Percentiles rank a stretch among this genome's conserved stretches.
phyloP scores from a whole-genome alignment of 768 basidiomycete species.

The Pleurotus ostreatus region DNA sequence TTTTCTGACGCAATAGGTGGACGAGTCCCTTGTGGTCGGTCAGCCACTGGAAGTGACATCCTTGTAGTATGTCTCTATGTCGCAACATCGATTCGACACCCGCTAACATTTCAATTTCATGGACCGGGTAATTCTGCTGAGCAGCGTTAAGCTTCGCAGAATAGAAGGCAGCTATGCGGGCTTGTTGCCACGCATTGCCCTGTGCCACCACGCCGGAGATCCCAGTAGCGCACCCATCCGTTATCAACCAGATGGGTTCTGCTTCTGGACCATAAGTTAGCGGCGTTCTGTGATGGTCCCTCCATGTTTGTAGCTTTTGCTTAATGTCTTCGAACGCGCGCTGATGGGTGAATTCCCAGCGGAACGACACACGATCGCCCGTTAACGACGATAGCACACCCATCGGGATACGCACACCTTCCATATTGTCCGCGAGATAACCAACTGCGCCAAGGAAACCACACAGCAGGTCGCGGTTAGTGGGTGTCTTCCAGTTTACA shows the following conservation, averaged over 20 bases:
- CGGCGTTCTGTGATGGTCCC: conserved; percentile 15
- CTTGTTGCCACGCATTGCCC: conserved; percentile 21
- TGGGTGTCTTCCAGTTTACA: conserved; percentile 20
- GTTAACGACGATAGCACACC: conserved; percentile 17
- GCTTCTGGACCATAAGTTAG: conserved; percentile 15
- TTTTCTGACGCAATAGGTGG: too few relatives aligned
- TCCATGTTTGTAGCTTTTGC: conserved; percentile 9
- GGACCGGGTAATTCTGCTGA: conserved; percentile 32
- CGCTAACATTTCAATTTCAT: conserved; percentile 35
- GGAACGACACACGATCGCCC: conserved; percentile 17
- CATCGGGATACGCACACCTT: conserved; percentile 25
- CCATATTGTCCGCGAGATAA: conserved; percentile 24
- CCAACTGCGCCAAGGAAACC: conserved; percentile 33
- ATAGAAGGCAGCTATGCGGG: conserved; percentile 29
- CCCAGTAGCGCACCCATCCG: conserved; percentile 27
- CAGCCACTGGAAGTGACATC: conserved; percentile 20
- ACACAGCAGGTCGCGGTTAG: conserved; percentile 21
- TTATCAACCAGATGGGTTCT: conserved; percentile 23
- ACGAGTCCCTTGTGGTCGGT: conserved; percentile 26
- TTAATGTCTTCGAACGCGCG: conserved; percentile 26
- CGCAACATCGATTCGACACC: conserved; percentile 31
- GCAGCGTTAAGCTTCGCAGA: conserved; percentile 30
- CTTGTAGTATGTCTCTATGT: conserved; percentile 25
- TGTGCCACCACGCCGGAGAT: conserved; percentile 24
- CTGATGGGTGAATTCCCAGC: conserved; percentile 23